Base-by-base conservation (phyloP, 2,329 filamentous ascomycete species). In the Diaporthe eres region DNA sequence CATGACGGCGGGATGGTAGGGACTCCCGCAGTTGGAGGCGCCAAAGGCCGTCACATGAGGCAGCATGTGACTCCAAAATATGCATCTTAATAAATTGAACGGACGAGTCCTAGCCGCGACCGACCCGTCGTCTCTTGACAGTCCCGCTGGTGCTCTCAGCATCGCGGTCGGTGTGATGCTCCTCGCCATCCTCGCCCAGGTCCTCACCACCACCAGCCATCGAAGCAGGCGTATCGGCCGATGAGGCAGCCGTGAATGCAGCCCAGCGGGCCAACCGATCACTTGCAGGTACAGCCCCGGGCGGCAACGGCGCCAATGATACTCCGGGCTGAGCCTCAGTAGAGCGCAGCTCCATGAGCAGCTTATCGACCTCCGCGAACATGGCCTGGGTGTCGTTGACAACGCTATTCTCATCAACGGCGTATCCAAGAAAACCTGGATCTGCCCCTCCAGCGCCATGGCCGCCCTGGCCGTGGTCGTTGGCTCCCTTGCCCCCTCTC, bases 321-420 rank as follows among this genome's bases (percentile, higher is more conserved):
- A 84, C 84, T 47, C 84, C 85, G 17, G 85, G 83, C 74, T 90
- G 88, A 77, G 89, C 89, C 81, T 97, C 94, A 2, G 93, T 94
- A 72, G 92, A 93, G 42, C 95, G 91, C 87, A 96, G 93, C 79
- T 94, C 92, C 53, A 90, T 91, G 22, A 98, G 90, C 28, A 94
- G 90, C 82, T 93, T 92, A 85, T 98, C 94, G 1, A 98, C 94
- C 83, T 96, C 94, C 76, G 94, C 89, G 80, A 95, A 97, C 95
- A 98, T 98, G 83, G 95, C 94, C 74, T 93, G 89, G 1, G 96
- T 95, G 81, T 98, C 95, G 76, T 94, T 93, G 44, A 98, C 96
- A 42, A 98, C 92, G 4, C 94, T 95, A 51, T 96, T 95, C 83
- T 98, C 95, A 78, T 95, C 93, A 17, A 93, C 88, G 79, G 92